Evolutionary conservation across 805 yeast species (phyloP), one percentile per base, ranked within the genome.

Genomic region (Dipodascus albidus): DNA sequence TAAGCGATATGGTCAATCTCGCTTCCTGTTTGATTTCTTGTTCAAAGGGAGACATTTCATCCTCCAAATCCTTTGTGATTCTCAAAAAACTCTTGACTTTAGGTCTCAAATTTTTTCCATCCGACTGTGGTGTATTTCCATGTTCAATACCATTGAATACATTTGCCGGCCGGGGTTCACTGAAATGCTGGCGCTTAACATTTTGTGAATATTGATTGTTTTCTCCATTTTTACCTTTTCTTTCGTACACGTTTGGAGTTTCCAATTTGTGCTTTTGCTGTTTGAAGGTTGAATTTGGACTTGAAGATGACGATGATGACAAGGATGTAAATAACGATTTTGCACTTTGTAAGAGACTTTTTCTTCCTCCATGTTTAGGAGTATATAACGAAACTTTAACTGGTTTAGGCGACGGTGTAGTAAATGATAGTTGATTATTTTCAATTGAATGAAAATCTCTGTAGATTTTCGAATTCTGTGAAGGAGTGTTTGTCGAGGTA

Each of bases 11-110:
- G 15, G 64, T 60, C 19, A 61, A 48, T 17, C 57, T 63, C 3
- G 62, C 60, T 53, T 61, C 64, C 8, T 54, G 58, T 35, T 55
- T 54, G 54, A 61, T 57, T 49, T 61, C 64, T 27, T 51, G 58
- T 17, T 60, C 64, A 17, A 60, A 33, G 1, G 64, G 64, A 2
- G 62, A 49, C 53, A 33, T 9, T 48, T 61, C 64, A 9, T 59
- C 62, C 48, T 57, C 58, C 23, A 61, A 52, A 4, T 61, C 62
- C 22, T 55, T 50, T 9, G 64, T 54, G 6, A 61, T 57, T 15
- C 64, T 56, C 53, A 61, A 47, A 27, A 61, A 59, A 48, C 52
- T 54, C 44, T 60, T 61, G 20, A 48, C 58, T 47, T 58, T 61
- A 11, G 63, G 64, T 48, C 53, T 53, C 53, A 61, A 53, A 15